Percentiles rank a stretch among this genome's conserved stretches.
Conservation (phyloP, 495 filamentous ascomycete species). For the Polyplosphaeria fusca region DNA sequence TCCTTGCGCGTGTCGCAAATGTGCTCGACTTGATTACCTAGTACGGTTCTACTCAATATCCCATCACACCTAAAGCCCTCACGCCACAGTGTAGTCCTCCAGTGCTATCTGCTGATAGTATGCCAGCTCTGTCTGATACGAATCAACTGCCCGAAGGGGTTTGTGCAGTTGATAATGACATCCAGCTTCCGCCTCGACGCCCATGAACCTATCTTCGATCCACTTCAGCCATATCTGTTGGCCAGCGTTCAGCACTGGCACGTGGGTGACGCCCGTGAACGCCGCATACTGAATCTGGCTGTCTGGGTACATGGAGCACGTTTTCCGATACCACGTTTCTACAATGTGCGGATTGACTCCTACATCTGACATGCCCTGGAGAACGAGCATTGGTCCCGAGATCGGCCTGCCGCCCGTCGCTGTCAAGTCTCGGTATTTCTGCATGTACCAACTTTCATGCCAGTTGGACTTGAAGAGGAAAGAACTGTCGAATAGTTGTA, state of each 20-base stretch:
- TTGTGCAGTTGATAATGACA: neutral
- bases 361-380: constrained; percentile 45
- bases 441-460: neutral
- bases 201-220: constrained; percentile 29
- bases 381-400: constrained; percentile 47
- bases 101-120: neutral
- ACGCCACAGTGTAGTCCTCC: neutral
- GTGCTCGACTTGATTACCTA: too few species aligned
- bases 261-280: constrained; percentile 12
- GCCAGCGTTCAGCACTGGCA: constrained; percentile 14
- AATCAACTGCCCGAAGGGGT: neutral
- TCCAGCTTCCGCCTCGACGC: neutral
- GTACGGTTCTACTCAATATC: too few species aligned
- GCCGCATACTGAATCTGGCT: neutral
- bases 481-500: neutral
- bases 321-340: neutral
- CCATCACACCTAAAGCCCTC: neutral
- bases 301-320: neutral
- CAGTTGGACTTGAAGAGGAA: neutral
- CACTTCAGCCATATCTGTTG: constrained; percentile 31
- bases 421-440: neutral
- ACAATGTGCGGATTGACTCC: constrained; percentile 26
- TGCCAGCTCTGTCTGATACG: neutral
- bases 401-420: constrained; percentile 28
- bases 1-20: too few species aligned